Evolutionary conservation across 345 rosid species (phyloP), one percentile per base, ranked within the genome.

Genomic region (Salix caprea): DNA sequence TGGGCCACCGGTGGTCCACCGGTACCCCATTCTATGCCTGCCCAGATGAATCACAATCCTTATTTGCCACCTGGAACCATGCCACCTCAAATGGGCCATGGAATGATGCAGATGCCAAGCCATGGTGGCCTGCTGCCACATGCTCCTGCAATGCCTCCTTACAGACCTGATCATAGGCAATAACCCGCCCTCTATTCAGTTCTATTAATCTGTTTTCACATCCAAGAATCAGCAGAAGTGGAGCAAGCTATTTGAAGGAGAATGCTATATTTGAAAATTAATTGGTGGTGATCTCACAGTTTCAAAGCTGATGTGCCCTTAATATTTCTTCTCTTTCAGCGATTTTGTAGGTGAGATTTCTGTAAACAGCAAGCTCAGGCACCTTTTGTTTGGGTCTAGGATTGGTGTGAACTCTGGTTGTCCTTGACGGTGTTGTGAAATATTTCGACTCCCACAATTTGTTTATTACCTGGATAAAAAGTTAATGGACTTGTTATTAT

Each of bases 1-100:
- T 92, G 99, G 99, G 81, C 80, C 36, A 36, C 92, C 0, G 82
- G 75, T 26, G 86, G 32, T n/a, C 89, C 85, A 2, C 39, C 83
- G 28, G 84, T 32, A 62, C 86, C 89, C 21, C 94, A 90, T 65
- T 82, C 92, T 69, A 85, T 82, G 84, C 89, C 88, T 3, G 70
- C 80, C 40, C 91, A 85, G 77, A 84, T 86, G 89, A 81, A 82
- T 69, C 88, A 80, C 70, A 87, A 84, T 77, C 90, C 86, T 0
- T 96, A 92, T 88, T 65, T 87, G 85, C 90, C 86, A 28, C 85
- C 88, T 0, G 91, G 90, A 5, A 24, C 85, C 12, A 84, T 87
- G 89, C 90, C 84, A 28, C 82, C 76, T 67, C 93, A 84, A 71
- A 81, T 82, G 83, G 86, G 82, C 60, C 88, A 82, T 24, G 97